Conservation (phyloP, 2,329 filamentous ascomycete species). For the Claviceps purpurea region DNA sequence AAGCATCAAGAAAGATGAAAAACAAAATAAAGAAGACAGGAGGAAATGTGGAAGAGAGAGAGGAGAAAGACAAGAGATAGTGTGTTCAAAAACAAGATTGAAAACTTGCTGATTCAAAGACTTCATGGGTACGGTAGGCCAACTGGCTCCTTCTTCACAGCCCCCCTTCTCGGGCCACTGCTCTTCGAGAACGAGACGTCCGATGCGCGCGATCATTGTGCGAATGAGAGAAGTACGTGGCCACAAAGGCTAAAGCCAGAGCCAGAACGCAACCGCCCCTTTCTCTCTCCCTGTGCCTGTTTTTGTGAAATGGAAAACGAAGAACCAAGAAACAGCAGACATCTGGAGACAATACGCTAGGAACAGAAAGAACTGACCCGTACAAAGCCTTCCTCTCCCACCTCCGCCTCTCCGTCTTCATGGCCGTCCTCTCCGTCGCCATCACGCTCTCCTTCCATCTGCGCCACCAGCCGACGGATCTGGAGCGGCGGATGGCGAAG, state of each 20-base stretch:
- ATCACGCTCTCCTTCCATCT: constrained; percentile 92
- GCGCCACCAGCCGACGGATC: constrained; percentile 51
- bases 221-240: constrained; percentile 55
- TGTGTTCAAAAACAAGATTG: no score
- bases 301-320: not conserved
- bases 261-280: no score
- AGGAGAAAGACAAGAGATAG: no score
- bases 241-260: no score
- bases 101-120: no score
- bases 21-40: no score
- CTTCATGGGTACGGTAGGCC: no score
- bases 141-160: constrained; percentile 36
- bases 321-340: no score
- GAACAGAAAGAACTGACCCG: not conserved
- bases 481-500: constrained; percentile 65
- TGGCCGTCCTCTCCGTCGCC: constrained; percentile 77
- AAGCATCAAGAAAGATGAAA: no score
- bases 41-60: no score
- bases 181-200: constrained; percentile 63
- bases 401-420: constrained; percentile 77
- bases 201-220: constrained; percentile 66
- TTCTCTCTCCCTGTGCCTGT: not conserved
- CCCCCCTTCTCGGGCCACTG: constrained; percentile 52
- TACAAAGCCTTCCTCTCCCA: constrained; percentile 67
- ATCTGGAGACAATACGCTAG: no score